Conservation (phyloP, 176 grass and related monocot species). For the Chrysopogon serrulatus region DNA sequence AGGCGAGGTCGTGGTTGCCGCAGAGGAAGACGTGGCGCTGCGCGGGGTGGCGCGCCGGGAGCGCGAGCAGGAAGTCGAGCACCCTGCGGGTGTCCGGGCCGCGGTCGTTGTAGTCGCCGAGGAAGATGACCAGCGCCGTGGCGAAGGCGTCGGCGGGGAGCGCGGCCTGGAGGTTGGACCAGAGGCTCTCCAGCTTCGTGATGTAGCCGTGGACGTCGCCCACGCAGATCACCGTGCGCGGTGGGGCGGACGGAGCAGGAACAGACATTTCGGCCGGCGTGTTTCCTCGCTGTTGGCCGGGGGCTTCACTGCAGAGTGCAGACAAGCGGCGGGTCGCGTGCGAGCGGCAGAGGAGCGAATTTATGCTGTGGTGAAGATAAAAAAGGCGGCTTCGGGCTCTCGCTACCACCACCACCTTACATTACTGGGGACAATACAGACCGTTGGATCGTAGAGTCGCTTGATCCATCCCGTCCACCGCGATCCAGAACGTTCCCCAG, state of each 20-base stretch:
- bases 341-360: no score
- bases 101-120: slow-evolving; percentile 92
- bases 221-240: slow-evolving; percentile 72
- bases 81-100: slow-evolving; percentile 57
- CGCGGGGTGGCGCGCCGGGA: slow-evolving; percentile 47
- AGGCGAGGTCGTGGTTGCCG: slow-evolving; percentile 93
- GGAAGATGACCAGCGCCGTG: slow-evolving; percentile 81
- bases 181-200: slow-evolving; percentile 79
- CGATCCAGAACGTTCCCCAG: neutral
- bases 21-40: slow-evolving; percentile 93
- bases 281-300: neutral
- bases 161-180: slow-evolving; percentile 60
- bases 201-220: slow-evolving; percentile 83
- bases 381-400: neutral
- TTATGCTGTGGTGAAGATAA: neutral
- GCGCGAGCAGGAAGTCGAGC: slow-evolving; percentile 67
- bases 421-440: neutral
- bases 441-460: neutral
- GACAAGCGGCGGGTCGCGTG: neutral
- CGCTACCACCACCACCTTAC: neutral
- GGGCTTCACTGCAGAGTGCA: neutral
- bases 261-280: slow-evolving; percentile 18
- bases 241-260: neutral
- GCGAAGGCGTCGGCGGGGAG: slow-evolving; percentile 64
- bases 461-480: neutral